Base-by-base conservation (phyloP, 1,284 basidiomycete species). In the Ceratobasidium sp. region DNA sequence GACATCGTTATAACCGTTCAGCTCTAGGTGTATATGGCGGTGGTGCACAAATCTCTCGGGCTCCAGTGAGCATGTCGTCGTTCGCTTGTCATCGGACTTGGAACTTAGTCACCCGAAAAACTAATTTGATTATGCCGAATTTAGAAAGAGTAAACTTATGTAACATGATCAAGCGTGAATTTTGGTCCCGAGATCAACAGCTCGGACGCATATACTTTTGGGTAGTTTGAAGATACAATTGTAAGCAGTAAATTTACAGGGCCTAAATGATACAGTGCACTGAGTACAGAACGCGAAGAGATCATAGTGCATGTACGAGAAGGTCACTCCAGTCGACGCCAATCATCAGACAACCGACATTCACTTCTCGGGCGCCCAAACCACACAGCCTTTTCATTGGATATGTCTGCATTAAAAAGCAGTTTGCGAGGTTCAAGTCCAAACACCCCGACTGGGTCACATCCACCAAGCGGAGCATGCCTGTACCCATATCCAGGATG, bases 1-100 rank as follows among this genome's bases (percentile, higher is more conserved):
- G 69, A 71, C 54, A 61, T 71, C 23, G 33, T 46, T 42, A 26
- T 40, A n/a, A 59, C 17, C n/a, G 17, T 57, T 20, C 9, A 40
- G 38, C 10, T n/a, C 57, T 26, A 50, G 56, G 59, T n/a, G 38
- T 17, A 5, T 56, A 26, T 46, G 69, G 56, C 42, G 69, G 57
- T 67, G 28, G n/a, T 17, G 12, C 17, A n/a, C 15, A 67, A 33
- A 48, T 40, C 3, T 50, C 20, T 54, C 44, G 42, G 56, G 77
- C 17, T 50, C 12, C 33, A 26, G 44, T 12, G 7, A 10, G 64
- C 33, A 52, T 50, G 42, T 64, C 54, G 59, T 79, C 59, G 56
- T 65, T 71, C 69, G 69, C 69, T 71, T 54, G 56, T 71, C 40
- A 61, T 71, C 69, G 57, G 69, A 71, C 52, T 71, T 71, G 54